Percentiles rank a stretch among this genome's conserved stretches.
Conservation (phyloP, 2,329 filamentous ascomycete genomes). For the Phialophora verrucosa region DNA sequence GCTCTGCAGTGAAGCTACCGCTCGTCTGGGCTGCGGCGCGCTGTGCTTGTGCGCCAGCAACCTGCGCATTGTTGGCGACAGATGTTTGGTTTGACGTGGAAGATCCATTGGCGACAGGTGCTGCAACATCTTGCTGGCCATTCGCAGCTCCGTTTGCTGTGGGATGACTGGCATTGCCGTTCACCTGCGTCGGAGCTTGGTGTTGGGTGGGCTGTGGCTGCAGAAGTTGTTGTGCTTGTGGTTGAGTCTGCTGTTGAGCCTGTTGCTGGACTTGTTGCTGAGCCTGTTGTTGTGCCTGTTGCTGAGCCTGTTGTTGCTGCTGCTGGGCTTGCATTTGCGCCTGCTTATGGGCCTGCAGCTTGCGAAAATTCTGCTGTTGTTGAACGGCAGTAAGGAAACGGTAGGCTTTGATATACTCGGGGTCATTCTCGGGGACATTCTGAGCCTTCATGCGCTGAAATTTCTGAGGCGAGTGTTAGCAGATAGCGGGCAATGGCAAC, state of each 20-base stretch:
- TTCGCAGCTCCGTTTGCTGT: conserved; percentile 51
- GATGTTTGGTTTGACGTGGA: conserved; percentile 38
- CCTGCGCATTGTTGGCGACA: conserved; percentile 38
- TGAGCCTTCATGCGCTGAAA: conserved; percentile 86
- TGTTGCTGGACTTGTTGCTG: conserved; percentile 30
- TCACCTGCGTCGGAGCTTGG: conserved; percentile 41
- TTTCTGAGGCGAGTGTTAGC: conserved; percentile 66
- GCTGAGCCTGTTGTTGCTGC: conserved; percentile 38
- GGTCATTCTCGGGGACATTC: conserved; percentile 80
- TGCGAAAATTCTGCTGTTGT: conserved; percentile 65
- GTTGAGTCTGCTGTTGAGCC: conserved; percentile 42
- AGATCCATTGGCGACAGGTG: conserved; percentile 35
- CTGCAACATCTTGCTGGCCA: conserved; percentile 39
- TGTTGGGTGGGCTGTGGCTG: conserved; percentile 54
- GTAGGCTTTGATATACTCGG: conserved; percentile 83
- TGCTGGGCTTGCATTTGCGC: conserved; percentile 40
- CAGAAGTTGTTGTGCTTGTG: conserved; percentile 52
- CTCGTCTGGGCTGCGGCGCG: conserved; percentile 40
- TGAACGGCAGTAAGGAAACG: conserved; percentile 76
- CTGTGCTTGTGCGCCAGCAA: conserved; percentile 39
- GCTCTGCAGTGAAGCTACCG: conserved; percentile 75
- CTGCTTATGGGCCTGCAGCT: conserved; percentile 55
- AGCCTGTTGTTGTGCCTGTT: conserved; percentile 48
- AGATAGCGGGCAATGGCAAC: not conserved
- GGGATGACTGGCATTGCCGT: conserved; percentile 45